These are phyloP conservation scores for Gossypium aridum DNA, from an alignment of 441 rosid genomes.

Conservation along the genomic window DNA sequence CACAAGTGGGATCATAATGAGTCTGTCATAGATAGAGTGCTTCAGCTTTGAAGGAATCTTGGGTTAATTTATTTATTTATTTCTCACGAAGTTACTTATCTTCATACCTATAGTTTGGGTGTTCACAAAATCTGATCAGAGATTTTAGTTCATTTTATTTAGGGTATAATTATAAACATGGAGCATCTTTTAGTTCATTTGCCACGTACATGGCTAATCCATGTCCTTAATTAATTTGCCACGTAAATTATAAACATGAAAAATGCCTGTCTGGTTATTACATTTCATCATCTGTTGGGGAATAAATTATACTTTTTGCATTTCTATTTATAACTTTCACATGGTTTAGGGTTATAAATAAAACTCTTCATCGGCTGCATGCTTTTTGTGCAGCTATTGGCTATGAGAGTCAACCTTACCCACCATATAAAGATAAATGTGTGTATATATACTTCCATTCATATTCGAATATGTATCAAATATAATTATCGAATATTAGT, in stretches of 20 bases:
- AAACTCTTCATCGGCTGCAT: neutral
- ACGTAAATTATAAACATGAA: neutral
- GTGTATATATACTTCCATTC: neutral
- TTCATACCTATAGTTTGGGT: neutral
- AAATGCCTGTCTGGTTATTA: neutral
- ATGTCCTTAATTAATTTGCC: neutral
- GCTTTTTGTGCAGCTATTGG: neutral
- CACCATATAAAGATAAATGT: neutral
- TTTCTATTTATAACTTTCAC: neutral
- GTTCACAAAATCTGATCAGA: neutral
- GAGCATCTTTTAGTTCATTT: no score
- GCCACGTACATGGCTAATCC: no score
- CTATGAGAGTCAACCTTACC: neutral
- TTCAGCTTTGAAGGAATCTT: neutral
- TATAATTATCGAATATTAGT: no score
- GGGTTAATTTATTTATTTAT: neutral
- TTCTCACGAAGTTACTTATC: neutral
- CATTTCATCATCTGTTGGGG: neutral
- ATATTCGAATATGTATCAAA: no score
- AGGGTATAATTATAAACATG: no score
- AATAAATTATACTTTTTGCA: neutral
- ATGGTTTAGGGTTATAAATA: neutral
- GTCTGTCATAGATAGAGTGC: neutral
- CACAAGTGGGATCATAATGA: constrained; percentile 11
- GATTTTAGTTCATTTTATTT: neutral